These are phyloP conservation scores for Coniosporium tulheliwenetii DNA, from an alignment of 2,329 filamentous ascomycete genomes.

Conservation along the genomic window DNA sequence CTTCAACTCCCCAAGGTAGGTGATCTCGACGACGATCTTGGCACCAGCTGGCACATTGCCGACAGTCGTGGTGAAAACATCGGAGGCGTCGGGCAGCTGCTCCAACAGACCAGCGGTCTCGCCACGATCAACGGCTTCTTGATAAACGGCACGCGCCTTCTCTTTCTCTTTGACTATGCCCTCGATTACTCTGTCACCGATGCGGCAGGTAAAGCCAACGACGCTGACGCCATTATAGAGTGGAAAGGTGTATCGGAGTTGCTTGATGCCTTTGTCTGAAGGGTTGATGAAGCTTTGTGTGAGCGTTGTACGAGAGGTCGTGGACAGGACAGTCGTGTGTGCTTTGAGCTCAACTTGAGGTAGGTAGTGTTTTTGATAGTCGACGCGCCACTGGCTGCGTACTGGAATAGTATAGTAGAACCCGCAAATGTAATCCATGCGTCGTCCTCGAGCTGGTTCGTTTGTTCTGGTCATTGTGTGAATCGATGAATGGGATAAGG, in stretches of 20 bases:
- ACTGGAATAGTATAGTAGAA: no score
- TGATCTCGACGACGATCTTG: slow-evolving; percentile 44
- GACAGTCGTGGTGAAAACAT: slow-evolving; percentile 53
- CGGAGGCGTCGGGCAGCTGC: slow-evolving; percentile 41
- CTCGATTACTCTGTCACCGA: slow-evolving; percentile 43
- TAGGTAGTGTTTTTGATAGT: slow-evolving; percentile 25
- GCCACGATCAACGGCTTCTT: slow-evolving; percentile 40
- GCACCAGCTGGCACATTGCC: slow-evolving; percentile 49
- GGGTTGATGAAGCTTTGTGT: slow-evolving; percentile 49
- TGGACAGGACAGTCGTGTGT: slow-evolving; percentile 45
- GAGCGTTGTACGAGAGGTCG: slow-evolving; percentile 34
- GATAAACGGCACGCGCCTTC: slow-evolving; percentile 43
- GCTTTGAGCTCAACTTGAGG: slow-evolving; percentile 42
- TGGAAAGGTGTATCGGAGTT: slow-evolving; percentile 54
- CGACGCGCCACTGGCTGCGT: no score
- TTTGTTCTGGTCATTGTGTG: no score
- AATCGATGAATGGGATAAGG: no score
- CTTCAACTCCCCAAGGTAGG: slow-evolving; percentile 55
- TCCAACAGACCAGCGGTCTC: slow-evolving; percentile 51
- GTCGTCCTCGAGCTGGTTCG: no score
- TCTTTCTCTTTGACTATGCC: slow-evolving; percentile 53
- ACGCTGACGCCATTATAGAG: slow-evolving; percentile 59
- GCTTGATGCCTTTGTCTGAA: slow-evolving; percentile 26
- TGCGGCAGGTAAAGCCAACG: slow-evolving; percentile 48
- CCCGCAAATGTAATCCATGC: no score